phyloP scores from a whole-genome alignment of 129 eudicot genomes.

The Artemisia argyi region DNA sequence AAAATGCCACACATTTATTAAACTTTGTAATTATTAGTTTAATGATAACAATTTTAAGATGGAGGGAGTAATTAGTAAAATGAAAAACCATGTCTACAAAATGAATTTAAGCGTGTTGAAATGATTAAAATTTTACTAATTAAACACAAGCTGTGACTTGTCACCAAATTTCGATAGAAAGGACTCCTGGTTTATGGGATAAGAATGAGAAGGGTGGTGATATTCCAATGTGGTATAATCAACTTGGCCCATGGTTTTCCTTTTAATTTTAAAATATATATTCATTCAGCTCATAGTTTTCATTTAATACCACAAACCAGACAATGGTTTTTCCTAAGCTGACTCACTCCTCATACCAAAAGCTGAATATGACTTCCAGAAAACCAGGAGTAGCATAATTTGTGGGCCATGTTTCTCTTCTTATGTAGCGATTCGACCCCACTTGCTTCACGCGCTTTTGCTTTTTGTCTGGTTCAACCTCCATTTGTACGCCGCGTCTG shows the following conservation, averaged over 20 bases:
- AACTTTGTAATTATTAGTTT: too few relatives aligned
- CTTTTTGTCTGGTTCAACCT: neutral
- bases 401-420: constrained; percentile 22
- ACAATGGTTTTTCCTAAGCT: constrained; percentile 12
- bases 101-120: neutral
- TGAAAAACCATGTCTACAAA: neutral
- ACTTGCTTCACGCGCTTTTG: constrained; percentile 41
- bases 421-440: constrained; percentile 82
- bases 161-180: constrained; percentile 15
- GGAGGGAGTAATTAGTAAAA: too few relatives aligned
- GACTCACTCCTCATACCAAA: constrained; percentile 24
- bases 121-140: neutral
- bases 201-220: constrained; percentile 25
- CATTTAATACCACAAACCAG: constrained; percentile 27
- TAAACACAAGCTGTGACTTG: constrained; percentile 14
- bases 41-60: too few relatives aligned
- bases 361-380: constrained; percentile 44
- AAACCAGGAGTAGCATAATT: constrained; percentile 54
- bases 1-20: too few relatives aligned
- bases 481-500: constrained; percentile 21
- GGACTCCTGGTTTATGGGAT: constrained; percentile 43
- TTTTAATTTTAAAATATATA: neutral
- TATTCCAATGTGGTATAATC: constrained; percentile 34
- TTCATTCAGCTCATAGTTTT: constrained; percentile 14
- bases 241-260: constrained; percentile 32